A percentile compares a stretch with the other conserved stretches of the same genome.
Evolutionary conservation across 176 grass and related monocot species (phyloP).

Genomic region (Guadua angustifolia): DNA sequence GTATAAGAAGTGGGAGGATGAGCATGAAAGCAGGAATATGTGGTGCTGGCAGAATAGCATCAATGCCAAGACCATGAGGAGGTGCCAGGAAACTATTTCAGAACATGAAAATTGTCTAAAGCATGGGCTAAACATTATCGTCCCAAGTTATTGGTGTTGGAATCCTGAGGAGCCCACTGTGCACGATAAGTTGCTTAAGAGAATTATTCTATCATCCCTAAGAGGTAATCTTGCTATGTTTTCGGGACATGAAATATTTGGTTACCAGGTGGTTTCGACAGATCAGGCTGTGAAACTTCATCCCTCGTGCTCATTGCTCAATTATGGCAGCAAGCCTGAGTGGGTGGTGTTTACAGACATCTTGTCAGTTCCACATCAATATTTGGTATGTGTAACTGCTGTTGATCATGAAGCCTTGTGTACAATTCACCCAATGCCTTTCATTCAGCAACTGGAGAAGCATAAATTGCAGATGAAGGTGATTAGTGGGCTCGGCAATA

Average conservation of each 20-base stretch:
- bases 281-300: slow-evolving; percentile 82
- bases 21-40: slow-evolving; percentile 59
- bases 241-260: slow-evolving; percentile 78
- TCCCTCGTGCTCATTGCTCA: slow-evolving; percentile 78
- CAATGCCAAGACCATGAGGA: slow-evolving; percentile 91
- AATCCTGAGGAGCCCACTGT: slow-evolving; percentile 61
- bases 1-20: slow-evolving; percentile 93
- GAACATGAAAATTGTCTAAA: slow-evolving; percentile 84
- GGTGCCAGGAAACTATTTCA: slow-evolving; percentile 77
- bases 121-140: slow-evolving; percentile 72
- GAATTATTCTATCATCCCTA: slow-evolving; percentile 81
- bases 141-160: slow-evolving; percentile 88
- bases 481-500: slow-evolving; percentile 64
- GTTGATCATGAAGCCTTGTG: slow-evolving; percentile 68
- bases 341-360: slow-evolving; percentile 97
- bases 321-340: slow-evolving; percentile 67
- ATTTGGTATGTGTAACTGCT: slow-evolving; percentile 92
- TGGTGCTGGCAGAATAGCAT: slow-evolving; percentile 98
- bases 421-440: slow-evolving; percentile 52
- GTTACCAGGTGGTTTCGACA: slow-evolving; percentile 83
- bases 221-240: slow-evolving; percentile 82
- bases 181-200: slow-evolving; percentile 70
- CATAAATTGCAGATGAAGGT: slow-evolving; percentile 73
- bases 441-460: slow-evolving; percentile 60
- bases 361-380: slow-evolving; percentile 76